A percentile compares a stretch with the other conserved stretches of the same genome.
Conservation (phyloP, 306 rosid genomes). For the Carpinus viminea region DNA sequence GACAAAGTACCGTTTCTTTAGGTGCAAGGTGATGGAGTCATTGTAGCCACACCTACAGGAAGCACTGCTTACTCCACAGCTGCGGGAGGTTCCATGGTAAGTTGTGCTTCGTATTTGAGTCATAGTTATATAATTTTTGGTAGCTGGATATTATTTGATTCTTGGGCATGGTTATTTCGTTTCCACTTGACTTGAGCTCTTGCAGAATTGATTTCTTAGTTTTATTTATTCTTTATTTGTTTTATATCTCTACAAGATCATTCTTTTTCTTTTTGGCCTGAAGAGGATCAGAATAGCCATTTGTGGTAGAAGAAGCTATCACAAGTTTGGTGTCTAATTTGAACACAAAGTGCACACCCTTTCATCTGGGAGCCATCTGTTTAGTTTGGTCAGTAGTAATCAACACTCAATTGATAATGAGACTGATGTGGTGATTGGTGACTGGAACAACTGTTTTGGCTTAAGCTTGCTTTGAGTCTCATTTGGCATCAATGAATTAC, state of each 20-base stretch:
- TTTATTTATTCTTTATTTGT: not conserved
- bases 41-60: constrained; percentile 98
- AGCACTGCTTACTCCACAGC: constrained; percentile 99
- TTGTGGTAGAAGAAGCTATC: not conserved
- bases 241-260: not conserved
- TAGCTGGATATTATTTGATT: not conserved
- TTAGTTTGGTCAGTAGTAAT: too few relatives aligned
- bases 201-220: not conserved
- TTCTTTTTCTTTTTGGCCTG: not conserved
- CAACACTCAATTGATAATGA: not conserved
- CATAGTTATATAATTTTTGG: not conserved
- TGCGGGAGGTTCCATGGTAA: constrained; percentile 99
- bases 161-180: not conserved
- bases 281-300: not conserved
- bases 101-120: constrained; percentile 3
- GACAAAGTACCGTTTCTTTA: constrained; percentile 28
- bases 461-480: too few relatives aligned
- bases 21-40: constrained; percentile 99
- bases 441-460: not conserved
- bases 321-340: too few relatives aligned
- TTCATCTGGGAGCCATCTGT: not conserved
- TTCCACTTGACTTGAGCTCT: not conserved
- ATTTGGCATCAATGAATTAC: not conserved
- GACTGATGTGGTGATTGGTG: not conserved
- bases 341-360: not conserved